Base-by-base conservation (phyloP, 129 eudicot species). In the Helichrysum umbraculigerum region DNA sequence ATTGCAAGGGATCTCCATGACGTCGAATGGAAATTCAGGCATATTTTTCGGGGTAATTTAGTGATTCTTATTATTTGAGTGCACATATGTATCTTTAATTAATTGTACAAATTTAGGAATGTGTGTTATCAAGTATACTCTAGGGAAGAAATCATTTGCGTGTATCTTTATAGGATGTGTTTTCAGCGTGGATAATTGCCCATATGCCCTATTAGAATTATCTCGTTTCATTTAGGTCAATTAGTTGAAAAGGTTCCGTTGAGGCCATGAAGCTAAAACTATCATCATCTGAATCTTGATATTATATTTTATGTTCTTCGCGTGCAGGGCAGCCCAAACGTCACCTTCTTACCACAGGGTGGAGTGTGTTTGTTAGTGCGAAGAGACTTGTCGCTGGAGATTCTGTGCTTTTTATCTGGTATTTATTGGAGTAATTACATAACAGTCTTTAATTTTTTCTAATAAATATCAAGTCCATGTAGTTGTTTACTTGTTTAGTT, bases 301-400 rank as follows among this genome's bases (percentile, higher is more conserved):
- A n/a, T 16, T 59, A 44, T 22, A 19, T 77, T 11, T n/a, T 66
- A 39, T 64, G 12, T 19, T 73, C 37, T 39, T 71, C 71, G 54
- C 62, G 75, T 83, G 73, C 92, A 94, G 99, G 99, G 76, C 99
- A 94, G 86, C 99, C 99, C 34, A 94, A 94, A 86, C 92, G 99
- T 50, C 99, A 94, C 82, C 91, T 94, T 78, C 91, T 94, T 69
- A 94, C 99, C 42, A 94, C 99, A 20, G 99, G 99, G 17, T 94
- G 99, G 99, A 94, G 99, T 65, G 99, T 94, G 9, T 94, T 94
- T 86, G 99, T 94, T 80, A 94, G 99, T 81, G 99, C 99, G 34
- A 94, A 94, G 74, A 83, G 99, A 80, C 99, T 94, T 80, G 89
- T 94, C 59, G 99, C 99, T 62, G 99, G 99, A 30, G 99, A 94